phyloP scores from a whole-genome alignment of 306 rosid genomes.

The Canavalia gladiata region DNA sequence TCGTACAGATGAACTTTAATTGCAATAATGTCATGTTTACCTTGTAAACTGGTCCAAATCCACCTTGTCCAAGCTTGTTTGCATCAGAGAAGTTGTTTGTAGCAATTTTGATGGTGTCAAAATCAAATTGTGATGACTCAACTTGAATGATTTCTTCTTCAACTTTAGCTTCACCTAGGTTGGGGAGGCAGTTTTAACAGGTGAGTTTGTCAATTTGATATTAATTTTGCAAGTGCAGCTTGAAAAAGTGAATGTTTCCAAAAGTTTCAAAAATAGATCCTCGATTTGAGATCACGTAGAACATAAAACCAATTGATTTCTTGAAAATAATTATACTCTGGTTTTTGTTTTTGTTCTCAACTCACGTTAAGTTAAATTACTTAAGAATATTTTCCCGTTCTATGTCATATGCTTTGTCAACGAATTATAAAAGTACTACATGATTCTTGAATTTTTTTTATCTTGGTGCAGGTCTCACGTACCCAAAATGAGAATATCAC shows the following conservation, averaged over 20 bases:
- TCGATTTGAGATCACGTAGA: neutral
- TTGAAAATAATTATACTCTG: neutral
- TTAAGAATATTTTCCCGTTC: neutral
- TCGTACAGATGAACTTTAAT: neutral
- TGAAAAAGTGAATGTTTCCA: neutral
- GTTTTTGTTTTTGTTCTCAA: conserved; percentile 3
- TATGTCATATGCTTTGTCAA: neutral
- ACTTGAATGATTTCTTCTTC: conserved; percentile 23
- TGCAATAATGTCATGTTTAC: conserved; percentile 30
- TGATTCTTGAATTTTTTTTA: neutral
- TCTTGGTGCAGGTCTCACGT: neutral
- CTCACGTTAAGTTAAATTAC: neutral
- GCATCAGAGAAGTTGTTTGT: conserved; percentile 58
- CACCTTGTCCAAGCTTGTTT: conserved; percentile 69
- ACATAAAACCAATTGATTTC: neutral
- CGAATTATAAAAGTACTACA: no score
- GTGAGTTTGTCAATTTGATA: neutral
- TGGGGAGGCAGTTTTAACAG: neutral
- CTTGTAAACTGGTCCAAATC: conserved; percentile 71
- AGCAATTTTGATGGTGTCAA: conserved; percentile 47
- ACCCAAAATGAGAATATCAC: neutral
- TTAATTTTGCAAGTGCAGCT: neutral
- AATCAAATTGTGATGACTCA: conserved; percentile 48
- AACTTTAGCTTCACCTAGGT: conserved; percentile 21
- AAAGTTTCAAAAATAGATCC: neutral